These are phyloP conservation scores for Chalciporus piperatus DNA, from an alignment of 768 basidiomycete species.

Conservation along the genomic window DNA sequence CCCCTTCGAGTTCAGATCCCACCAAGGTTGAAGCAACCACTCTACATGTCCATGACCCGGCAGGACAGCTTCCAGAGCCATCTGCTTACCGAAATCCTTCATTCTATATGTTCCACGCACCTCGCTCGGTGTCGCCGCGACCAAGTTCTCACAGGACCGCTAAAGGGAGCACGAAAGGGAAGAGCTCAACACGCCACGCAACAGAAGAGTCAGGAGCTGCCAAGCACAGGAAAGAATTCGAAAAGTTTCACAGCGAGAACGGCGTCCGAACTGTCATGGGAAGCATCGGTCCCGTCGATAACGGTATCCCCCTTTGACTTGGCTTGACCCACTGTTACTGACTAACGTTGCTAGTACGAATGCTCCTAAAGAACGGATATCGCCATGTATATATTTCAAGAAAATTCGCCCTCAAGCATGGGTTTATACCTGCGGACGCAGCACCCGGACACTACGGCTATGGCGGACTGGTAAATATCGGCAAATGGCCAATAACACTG, in stretches of 20 bases:
- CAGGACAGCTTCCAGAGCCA: constrained; percentile 53
- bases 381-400: constrained; percentile 94
- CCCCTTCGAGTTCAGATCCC: constrained; percentile 24
- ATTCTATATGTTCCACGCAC: constrained; percentile 58
- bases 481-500: constrained; percentile 82
- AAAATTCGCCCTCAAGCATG: constrained; percentile 84
- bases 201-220: constrained; percentile 47
- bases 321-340: neutral
- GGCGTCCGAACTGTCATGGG: constrained; percentile 93
- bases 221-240: constrained; percentile 71
- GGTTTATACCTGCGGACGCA: constrained; percentile 85
- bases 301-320: constrained; percentile 50
- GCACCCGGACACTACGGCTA: constrained; percentile 94
- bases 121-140: constrained; percentile 28
- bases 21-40: constrained; percentile 29
- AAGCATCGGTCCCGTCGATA: constrained; percentile 84
- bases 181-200: constrained; percentile 32
- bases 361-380: constrained; percentile 91
- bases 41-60: constrained; percentile 62
- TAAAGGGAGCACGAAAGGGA: constrained; percentile 43
- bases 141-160: constrained; percentile 20
- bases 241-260: constrained; percentile 85
- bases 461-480: constrained; percentile 80
- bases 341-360: constrained; percentile 56
- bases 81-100: constrained; percentile 68